Conservation (phyloP, 306 rosid species). For the Prunus mira region DNA sequence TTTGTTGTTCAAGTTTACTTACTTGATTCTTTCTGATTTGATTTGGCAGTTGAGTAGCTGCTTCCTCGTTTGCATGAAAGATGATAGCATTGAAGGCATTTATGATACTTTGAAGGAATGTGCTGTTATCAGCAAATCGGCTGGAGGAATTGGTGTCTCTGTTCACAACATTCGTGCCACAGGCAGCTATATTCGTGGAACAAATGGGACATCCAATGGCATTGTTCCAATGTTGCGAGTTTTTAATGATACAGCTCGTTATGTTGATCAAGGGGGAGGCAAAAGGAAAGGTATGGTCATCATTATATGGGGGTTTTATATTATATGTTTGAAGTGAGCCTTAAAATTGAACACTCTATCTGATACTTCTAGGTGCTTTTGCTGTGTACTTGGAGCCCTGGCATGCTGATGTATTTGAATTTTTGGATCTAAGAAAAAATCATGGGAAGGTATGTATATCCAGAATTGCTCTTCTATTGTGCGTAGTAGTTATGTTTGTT, state of each 20-base stretch:
- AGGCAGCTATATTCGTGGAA: constrained; percentile 94
- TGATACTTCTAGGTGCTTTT: constrained; percentile 73
- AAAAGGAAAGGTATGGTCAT: constrained; percentile 75
- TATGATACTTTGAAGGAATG: constrained; percentile 94
- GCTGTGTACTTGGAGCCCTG: constrained; percentile 97
- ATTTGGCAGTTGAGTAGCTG: constrained; percentile 90
- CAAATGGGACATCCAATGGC: constrained; percentile 96
- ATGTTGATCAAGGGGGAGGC: constrained; percentile 99
- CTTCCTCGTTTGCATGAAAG: constrained; percentile 91
- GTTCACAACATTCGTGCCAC: constrained; percentile 77
- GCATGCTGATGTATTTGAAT: constrained; percentile 93
- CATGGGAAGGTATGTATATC: constrained; percentile 78
- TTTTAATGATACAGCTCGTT: constrained; percentile 93
- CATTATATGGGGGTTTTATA: not conserved
- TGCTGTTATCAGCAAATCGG: constrained; percentile 97
- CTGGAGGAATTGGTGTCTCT: constrained; percentile 97
- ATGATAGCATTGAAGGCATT: constrained; percentile 91
- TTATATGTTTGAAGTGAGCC: not conserved
- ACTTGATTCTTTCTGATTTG: not conserved
- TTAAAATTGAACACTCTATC: not conserved
- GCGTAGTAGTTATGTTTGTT: not conserved
- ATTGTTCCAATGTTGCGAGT: constrained; percentile 86
- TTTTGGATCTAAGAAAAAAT: constrained; percentile 72
- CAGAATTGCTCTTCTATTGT: not conserved
- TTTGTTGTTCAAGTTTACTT: not conserved